These are phyloP conservation scores for Kernera saxatilis DNA, from an alignment of 345 rosid genomes.

Conservation along the genomic window DNA sequence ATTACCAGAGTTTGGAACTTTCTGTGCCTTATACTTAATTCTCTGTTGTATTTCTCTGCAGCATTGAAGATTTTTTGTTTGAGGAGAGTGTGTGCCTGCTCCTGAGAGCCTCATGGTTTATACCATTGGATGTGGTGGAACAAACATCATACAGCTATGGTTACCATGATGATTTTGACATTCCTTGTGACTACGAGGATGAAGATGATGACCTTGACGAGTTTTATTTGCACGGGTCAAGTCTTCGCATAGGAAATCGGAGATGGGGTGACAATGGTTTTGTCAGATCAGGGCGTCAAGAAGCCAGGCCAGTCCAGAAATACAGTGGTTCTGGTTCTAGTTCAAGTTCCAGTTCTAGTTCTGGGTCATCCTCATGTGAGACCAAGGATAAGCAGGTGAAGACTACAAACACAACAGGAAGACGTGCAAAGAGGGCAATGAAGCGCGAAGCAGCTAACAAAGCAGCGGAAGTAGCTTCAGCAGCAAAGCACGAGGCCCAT, in stretches of 20 bases:
- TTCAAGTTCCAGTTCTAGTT: constrained; percentile 26
- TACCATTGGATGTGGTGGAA: constrained; percentile 49
- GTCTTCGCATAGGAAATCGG: constrained; percentile 72
- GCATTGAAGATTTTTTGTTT: constrained; percentile 79
- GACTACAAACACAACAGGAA: constrained; percentile 40
- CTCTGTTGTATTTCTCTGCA: constrained; percentile 22
- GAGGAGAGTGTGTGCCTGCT: constrained; percentile 95
- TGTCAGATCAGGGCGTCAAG: constrained; percentile 82
- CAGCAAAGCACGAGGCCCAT: constrained; percentile 35
- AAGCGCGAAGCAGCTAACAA: constrained; percentile 95
- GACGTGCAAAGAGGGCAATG: constrained; percentile 84
- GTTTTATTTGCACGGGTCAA: constrained; percentile 42
- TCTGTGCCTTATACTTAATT: neutral
- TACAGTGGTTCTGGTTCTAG: constrained; percentile 25
- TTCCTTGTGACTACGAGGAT: constrained; percentile 36
- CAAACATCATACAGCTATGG: constrained; percentile 27
- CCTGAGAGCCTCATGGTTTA: constrained; percentile 82
- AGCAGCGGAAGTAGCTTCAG: constrained; percentile 60
- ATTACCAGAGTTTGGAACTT: neutral
- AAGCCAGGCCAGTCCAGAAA: constrained; percentile 75
- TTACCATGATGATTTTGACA: constrained; percentile 37
- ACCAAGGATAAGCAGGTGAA: constrained; percentile 46
- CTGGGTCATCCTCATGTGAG: constrained; percentile 37
- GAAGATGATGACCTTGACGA: constrained; percentile 65
- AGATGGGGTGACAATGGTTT: constrained; percentile 94